phyloP scores from a whole-genome alignment of 2,329 filamentous ascomycete genomes.

The Trichocomaceae sp. region DNA sequence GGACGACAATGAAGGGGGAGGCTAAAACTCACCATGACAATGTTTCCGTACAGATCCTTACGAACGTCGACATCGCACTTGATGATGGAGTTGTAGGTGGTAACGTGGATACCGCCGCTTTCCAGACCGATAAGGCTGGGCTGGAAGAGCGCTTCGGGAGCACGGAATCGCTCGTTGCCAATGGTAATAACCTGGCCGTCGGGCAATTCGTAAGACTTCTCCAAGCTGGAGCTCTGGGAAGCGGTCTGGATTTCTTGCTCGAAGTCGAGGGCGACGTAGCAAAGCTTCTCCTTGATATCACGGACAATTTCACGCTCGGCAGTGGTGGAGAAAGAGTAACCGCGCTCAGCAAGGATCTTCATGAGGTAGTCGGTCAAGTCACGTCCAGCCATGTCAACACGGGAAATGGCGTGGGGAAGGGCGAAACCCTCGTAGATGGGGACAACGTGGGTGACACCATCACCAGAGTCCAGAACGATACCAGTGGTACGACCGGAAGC shows the following conservation, averaged over 20 bases:
- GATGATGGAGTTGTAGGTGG: constrained; percentile 99
- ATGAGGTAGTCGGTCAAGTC: constrained; percentile 99
- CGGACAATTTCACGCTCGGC: constrained; percentile 99
- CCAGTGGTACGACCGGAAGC: constrained; percentile 99
- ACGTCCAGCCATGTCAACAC: constrained; percentile 99
- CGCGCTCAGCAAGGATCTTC: constrained; percentile 99
- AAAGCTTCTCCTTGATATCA: constrained; percentile 99
- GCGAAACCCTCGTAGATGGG: constrained; percentile 99
- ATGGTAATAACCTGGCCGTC: constrained; percentile 99
- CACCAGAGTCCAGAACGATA: constrained; percentile 99
- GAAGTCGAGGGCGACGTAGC: constrained; percentile 99
- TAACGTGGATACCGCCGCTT: constrained; percentile 97
- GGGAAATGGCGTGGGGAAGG: constrained; percentile 98
- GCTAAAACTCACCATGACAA: constrained; percentile 82
- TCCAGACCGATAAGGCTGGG: constrained; percentile 97
- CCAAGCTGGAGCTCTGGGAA: constrained; percentile 94
- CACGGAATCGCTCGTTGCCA: constrained; percentile 99
- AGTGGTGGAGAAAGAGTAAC: constrained; percentile 99
- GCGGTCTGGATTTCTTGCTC: constrained; percentile 99
- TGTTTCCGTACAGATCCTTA: constrained; percentile 99
- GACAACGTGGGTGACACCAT: constrained; percentile 99
- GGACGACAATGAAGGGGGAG: not conserved
- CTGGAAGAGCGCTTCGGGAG: constrained; percentile 99
- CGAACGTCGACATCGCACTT: constrained; percentile 99
- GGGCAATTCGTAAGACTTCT: constrained; percentile 99